Conservation (phyloP, 257 asterid species). For the Solanum rostratum region DNA sequence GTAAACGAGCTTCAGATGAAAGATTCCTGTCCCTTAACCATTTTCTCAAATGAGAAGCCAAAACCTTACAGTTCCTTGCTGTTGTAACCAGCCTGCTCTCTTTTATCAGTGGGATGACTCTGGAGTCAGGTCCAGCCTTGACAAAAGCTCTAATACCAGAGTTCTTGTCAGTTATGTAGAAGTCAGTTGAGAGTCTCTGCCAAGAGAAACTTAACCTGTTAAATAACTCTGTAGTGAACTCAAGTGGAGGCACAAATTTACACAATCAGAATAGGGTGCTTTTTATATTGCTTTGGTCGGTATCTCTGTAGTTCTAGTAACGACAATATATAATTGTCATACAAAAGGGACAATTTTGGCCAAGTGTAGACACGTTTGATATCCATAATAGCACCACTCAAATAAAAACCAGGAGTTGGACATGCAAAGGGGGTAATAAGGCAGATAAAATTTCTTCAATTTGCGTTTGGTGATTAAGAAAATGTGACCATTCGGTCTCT, state of each 20-base stretch:
- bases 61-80: constrained; percentile 9
- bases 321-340: neutral
- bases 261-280: neutral
- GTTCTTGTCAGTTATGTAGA: constrained; percentile 25
- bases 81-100: constrained; percentile 30
- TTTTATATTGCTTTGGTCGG: neutral
- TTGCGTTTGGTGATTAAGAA: neutral
- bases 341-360: neutral
- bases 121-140: constrained; percentile 25
- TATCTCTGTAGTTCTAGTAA: neutral
- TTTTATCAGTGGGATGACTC: constrained; percentile 16
- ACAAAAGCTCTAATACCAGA: constrained; percentile 25
- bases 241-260: neutral
- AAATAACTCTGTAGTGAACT: neutral
- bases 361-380: neutral
- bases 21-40: constrained; percentile 33
- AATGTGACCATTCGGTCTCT: neutral
- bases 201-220: neutral
- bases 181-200: constrained; percentile 31
- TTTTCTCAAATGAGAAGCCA: constrained; percentile 24
- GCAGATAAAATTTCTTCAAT: neutral
- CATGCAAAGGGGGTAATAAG: neutral
- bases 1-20: constrained; percentile 24
- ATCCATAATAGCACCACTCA: neutral
- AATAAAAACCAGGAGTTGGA: neutral